Conservation (phyloP, 2,329 filamentous ascomycete genomes). For the Fusarium redolens region DNA sequence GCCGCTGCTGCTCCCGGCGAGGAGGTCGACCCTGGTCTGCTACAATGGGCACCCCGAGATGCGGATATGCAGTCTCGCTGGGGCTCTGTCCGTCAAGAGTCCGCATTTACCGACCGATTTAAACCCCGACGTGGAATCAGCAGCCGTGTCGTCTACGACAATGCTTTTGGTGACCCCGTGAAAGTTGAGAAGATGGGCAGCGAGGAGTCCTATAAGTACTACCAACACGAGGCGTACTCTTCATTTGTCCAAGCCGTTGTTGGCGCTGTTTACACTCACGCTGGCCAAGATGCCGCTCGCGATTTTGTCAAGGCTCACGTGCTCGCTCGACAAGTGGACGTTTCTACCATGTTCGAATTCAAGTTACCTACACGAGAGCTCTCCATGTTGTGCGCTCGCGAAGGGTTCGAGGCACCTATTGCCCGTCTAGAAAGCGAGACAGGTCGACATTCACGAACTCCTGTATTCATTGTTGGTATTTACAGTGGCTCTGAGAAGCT, state of each 20-base stretch:
- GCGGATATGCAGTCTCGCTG: conserved; percentile 59
- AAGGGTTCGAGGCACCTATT: conserved; percentile 88
- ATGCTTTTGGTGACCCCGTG: conserved; percentile 80
- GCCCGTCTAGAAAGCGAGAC: conserved; percentile 92
- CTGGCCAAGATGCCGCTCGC: conserved; percentile 81
- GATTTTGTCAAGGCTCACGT: conserved; percentile 87
- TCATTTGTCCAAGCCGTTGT: conserved; percentile 86
- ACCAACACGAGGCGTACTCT: conserved; percentile 78
- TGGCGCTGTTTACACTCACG: conserved; percentile 87
- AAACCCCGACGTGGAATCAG: conserved; percentile 75
- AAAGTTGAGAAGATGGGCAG: conserved; percentile 31
- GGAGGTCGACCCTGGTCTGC: conserved; percentile 90
- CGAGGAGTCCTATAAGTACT: conserved; percentile 65
- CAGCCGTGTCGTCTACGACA: conserved; percentile 82
- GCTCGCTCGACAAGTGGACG: conserved; percentile 79
- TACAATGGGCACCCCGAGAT: conserved; percentile 77
- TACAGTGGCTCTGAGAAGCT: conserved; percentile 92
- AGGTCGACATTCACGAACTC: conserved; percentile 83
- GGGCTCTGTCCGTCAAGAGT: conserved; percentile 65
- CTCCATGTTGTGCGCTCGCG: conserved; percentile 82
- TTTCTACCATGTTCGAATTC: conserved; percentile 86
- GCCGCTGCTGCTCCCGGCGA: conserved; percentile 84
- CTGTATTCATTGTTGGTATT: conserved; percentile 94
- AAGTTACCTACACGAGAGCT: conserved; percentile 86
- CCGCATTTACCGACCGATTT: conserved; percentile 54